Percentiles rank a stretch among this genome's conserved stretches.
Conservation (phyloP, 768 basidiomycete species). For the Phylloporus sp. region DNA sequence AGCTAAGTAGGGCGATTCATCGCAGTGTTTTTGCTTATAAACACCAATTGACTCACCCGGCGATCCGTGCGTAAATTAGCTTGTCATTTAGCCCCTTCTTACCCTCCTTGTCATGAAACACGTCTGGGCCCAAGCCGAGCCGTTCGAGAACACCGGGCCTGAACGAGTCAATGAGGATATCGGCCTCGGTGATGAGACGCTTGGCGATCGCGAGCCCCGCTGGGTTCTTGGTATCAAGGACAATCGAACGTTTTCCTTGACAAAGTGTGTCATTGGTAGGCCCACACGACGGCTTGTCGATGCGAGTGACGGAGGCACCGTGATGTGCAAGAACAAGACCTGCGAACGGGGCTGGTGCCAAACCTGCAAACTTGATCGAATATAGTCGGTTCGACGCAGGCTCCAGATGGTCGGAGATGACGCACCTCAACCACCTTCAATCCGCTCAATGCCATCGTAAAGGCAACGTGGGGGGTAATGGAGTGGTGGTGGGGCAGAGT, state of each 20-base stretch:
- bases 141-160: slow-evolving; percentile 80
- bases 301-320: slow-evolving; percentile 71
- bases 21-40: neutral
- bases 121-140: slow-evolving; percentile 70
- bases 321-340: slow-evolving; percentile 76
- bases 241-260: slow-evolving; percentile 73
- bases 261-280: slow-evolving; percentile 50
- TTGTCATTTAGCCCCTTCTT: slow-evolving; percentile 51
- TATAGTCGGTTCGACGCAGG: neutral
- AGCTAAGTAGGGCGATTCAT: slow-evolving; percentile 36
- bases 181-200: slow-evolving; percentile 60
- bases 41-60: slow-evolving; percentile 49
- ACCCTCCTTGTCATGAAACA: slow-evolving; percentile 54
- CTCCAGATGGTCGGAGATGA: neutral
- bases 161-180: slow-evolving; percentile 81
- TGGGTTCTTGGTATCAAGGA: slow-evolving; percentile 60
- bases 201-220: slow-evolving; percentile 54
- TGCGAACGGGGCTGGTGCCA: slow-evolving; percentile 79
- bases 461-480: neutral
- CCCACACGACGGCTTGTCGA: slow-evolving; percentile 55
- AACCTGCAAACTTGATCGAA: slow-evolving; percentile 57
- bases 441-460: slow-evolving; percentile 45
- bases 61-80: slow-evolving; percentile 71
- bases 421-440: slow-evolving; percentile 51
- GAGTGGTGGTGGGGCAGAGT: neutral